These are phyloP conservation scores for Aspergillus homomorphus DNA, from an alignment of 495 filamentous ascomycete genomes.

Conservation along the genomic window DNA sequence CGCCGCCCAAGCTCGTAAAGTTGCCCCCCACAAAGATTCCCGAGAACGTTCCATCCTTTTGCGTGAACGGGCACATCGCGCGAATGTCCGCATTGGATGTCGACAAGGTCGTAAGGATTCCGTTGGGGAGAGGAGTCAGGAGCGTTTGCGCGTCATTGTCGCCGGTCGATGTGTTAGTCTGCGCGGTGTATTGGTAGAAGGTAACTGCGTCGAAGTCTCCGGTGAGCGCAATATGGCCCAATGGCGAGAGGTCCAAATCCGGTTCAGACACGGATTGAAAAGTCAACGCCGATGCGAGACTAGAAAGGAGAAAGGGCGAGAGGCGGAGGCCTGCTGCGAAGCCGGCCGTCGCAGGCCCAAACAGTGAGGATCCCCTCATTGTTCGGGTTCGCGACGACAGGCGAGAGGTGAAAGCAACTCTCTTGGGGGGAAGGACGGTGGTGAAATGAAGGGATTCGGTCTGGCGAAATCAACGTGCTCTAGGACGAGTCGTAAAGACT, in stretches of 20 bases:
- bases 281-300: constrained; percentile 57
- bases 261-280: constrained; percentile 70
- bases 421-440: constrained; percentile 16
- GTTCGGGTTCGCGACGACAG: constrained; percentile 46
- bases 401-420: constrained; percentile 14
- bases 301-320: constrained; percentile 37
- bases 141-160: constrained; percentile 79
- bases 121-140: constrained; percentile 80
- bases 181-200: constrained; percentile 78
- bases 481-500: not conserved
- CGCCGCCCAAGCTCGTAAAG: constrained; percentile 85
- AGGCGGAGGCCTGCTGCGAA: constrained; percentile 41
- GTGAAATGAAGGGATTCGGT: not conserved
- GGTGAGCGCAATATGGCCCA: constrained; percentile 82
- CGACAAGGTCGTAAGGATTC: constrained; percentile 68
- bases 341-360: constrained; percentile 52
- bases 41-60: constrained; percentile 60
- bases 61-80: constrained; percentile 79
- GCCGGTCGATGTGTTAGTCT: constrained; percentile 63
- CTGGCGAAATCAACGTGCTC: not conserved
- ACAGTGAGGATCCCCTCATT: constrained; percentile 59
- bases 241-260: constrained; percentile 73
- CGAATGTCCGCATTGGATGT: constrained; percentile 78
- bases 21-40: constrained; percentile 88
- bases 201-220: constrained; percentile 92